Conservation (phyloP, 495 filamentous ascomycete genomes). For the Parathielavia appendiculata region DNA sequence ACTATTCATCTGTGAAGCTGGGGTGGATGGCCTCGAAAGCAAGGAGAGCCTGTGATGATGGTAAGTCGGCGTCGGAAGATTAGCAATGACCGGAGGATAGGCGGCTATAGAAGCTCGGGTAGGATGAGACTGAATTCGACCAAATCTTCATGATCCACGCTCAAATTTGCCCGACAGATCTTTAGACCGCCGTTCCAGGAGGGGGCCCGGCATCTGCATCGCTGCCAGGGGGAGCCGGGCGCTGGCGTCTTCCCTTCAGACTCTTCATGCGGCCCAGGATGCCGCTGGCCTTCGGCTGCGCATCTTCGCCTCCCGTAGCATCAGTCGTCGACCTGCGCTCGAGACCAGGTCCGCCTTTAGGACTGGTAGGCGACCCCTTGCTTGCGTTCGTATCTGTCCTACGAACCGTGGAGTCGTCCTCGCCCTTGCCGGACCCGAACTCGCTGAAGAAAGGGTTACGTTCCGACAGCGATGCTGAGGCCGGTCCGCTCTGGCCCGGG, state of each 20-base stretch:
- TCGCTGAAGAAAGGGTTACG: slow-evolving; percentile 86
- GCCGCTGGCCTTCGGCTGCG: slow-evolving; percentile 39
- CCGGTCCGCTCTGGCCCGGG: slow-evolving; percentile 51
- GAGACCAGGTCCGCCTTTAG: slow-evolving; percentile 49
- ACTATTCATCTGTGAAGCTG: not conserved
- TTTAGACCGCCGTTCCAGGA: slow-evolving; percentile 32
- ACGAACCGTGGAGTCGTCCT: slow-evolving; percentile 41
- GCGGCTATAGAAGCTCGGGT: not conserved
- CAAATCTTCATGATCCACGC: slow-evolving; percentile 1
- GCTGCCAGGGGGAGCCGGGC: slow-evolving; percentile 30
- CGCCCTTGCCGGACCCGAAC: slow-evolving; percentile 46
- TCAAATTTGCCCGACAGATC: slow-evolving; percentile 8
- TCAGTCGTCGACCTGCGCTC: slow-evolving; percentile 71
- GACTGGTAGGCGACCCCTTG: slow-evolving; percentile 56
- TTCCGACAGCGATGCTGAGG: slow-evolving; percentile 67
- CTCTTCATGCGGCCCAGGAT: slow-evolving; percentile 86
- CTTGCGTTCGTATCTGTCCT: slow-evolving; percentile 39
- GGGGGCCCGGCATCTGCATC: slow-evolving; percentile 23
- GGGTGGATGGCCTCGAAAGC: not conserved
- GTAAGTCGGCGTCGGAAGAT: not conserved
- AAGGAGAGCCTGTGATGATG: not conserved
- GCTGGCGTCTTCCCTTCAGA: slow-evolving; percentile 58
- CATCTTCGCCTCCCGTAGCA: slow-evolving; percentile 37
- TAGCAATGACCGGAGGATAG: not conserved
- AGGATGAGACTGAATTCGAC: not conserved